Percentiles rank a stretch among this genome's conserved stretches.
Conservation (phyloP, 148 eudicot genomes). For the Diospyros lotus region DNA sequence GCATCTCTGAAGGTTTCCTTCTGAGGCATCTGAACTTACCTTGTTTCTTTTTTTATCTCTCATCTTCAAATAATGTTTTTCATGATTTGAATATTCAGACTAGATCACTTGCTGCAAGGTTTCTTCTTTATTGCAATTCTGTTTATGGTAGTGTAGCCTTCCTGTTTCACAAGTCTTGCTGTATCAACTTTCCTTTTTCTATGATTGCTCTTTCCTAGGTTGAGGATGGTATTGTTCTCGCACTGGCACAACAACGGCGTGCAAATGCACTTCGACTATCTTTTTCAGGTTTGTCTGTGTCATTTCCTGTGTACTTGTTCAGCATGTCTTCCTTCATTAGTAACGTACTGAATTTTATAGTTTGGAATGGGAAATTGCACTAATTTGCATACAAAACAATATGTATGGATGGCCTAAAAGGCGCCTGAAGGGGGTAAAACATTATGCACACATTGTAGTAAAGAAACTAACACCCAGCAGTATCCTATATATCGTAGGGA, state of each 20-base stretch:
- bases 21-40: neutral
- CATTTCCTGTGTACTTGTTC: neutral
- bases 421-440: too few species aligned
- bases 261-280: constrained; percentile 63
- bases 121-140: neutral
- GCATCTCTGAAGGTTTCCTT: constrained; percentile 65
- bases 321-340: neutral
- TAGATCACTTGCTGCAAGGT: too few species aligned
- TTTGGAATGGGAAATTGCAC: neutral
- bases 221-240: constrained; percentile 70
- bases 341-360: neutral
- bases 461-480: too few species aligned
- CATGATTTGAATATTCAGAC: too few species aligned
- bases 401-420: neutral
- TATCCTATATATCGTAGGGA: too few species aligned
- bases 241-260: constrained; percentile 68
- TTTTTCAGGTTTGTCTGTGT: constrained; percentile 43
- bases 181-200: neutral
- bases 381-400: neutral
- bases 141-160: neutral
- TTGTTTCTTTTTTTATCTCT: neutral
- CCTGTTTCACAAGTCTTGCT: neutral
- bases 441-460: too few species aligned
- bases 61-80: neutral
- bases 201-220: constrained; percentile 39